Evolutionary conservation across 2,329 filamentous ascomycete genomes (phyloP), one percentile per base, ranked within the genome.

Genomic region (Colletotrichum somersetense): DNA sequence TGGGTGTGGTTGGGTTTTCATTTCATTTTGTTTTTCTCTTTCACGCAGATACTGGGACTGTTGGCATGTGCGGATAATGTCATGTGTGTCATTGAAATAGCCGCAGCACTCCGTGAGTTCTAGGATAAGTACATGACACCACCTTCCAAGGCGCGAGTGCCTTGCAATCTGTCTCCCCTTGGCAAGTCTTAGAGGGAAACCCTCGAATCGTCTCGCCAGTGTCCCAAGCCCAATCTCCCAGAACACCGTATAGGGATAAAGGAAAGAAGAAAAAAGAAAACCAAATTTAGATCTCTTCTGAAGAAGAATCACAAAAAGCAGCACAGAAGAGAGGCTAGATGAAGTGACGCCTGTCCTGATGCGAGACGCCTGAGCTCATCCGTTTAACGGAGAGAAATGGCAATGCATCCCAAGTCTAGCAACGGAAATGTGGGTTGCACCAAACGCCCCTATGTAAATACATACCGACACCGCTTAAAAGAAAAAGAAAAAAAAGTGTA

Each of bases 351-450:
- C 69, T 55, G 55, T 59, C 52, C 53, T n/a, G 40, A 64, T 72
- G 69, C 66, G 53, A 63, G 65, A 71, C 68, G 58, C 68, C 65
- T 42, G 65, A 52, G 23, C 42, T 46, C 50, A 11, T 20, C 44
- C 56, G 23, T 55, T 40, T 3, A 48, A 48, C 40, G 48, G 26
- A 42, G 23, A 46, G 55, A 35, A 42, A 57, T 50, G 38, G 46
- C 46, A 62, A 56, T 69, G 66, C 59, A 53, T 55, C 66, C 65
- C 56, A 38, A n/a, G 55, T 72, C 66, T 72, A 72, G 55, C 58
- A 30, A 52, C 14, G 26, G 53, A 56, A 62, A 23, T 40, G 42
- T 44, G 42, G 44, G 33, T 65, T 33, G 53, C 62, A 11, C 55
- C 33, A 42, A 53, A 59, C 50, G 40, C 64, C 50, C 50, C 5